Evolutionary conservation across 2,329 filamentous ascomycete species (phyloP).

Genomic region (Mycosphaerella arachidis): DNA sequence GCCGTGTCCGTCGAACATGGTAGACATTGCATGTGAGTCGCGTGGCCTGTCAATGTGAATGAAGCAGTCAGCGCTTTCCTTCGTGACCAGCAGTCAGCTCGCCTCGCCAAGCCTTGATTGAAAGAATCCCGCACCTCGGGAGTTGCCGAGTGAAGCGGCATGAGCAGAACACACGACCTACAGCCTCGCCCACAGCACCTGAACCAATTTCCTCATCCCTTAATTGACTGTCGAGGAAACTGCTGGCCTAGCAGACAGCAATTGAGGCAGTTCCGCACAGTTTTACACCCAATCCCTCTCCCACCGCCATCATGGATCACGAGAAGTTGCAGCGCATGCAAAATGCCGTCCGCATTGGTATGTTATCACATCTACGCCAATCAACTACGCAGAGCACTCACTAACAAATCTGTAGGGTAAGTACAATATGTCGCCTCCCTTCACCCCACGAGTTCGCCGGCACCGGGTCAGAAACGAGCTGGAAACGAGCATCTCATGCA

Average conservation of each 20-base stretch:
- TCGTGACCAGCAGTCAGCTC: too few relatives aligned
- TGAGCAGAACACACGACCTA: not conserved
- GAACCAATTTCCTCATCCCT: not conserved
- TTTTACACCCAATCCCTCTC: conserved; percentile 7
- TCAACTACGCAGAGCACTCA: conserved; percentile 1
- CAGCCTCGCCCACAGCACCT: not conserved
- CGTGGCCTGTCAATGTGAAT: too few relatives aligned
- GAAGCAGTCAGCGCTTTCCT: too few relatives aligned
- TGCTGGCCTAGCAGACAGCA: conserved; percentile 18
- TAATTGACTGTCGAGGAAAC: conserved; percentile 20
- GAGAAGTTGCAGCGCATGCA: conserved; percentile 64
- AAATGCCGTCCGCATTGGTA: conserved; percentile 67
- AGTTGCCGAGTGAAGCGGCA: not conserved
- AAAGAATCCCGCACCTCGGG: not conserved
- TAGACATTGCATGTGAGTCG: too few relatives aligned
- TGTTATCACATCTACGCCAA: conserved; percentile 30
- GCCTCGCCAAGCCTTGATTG: not conserved
- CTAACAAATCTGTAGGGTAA: conserved; percentile 34
- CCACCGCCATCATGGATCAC: conserved; percentile 52
- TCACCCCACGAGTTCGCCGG: not conserved
- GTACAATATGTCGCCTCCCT: conserved; percentile 5
- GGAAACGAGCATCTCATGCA: not conserved
- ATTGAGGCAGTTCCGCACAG: conserved; percentile 16
- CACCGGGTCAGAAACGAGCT: not conserved
- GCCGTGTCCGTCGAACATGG: too few relatives aligned